These are phyloP conservation scores for Alternaria triticimaculans DNA, from an alignment of 2,329 filamentous ascomycete genomes.

Conservation along the genomic window DNA sequence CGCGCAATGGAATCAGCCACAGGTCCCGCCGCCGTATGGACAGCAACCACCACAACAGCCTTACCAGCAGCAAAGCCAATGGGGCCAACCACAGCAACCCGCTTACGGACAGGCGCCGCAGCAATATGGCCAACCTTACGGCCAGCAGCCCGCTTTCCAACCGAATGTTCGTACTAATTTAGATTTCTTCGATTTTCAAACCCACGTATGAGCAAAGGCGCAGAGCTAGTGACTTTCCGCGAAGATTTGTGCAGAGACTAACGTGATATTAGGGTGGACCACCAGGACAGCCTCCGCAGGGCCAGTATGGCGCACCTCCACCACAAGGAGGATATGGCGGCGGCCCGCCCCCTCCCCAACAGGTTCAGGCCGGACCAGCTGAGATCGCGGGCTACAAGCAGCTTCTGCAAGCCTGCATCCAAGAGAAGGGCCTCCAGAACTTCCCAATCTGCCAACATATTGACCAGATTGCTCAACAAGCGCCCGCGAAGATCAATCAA, in stretches of 20 bases:
- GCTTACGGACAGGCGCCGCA: slow-evolving; percentile 39
- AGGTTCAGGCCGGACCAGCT: slow-evolving; percentile 54
- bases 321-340: slow-evolving; percentile 42
- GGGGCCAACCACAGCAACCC: slow-evolving; percentile 28
- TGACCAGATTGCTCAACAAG: slow-evolving; percentile 59
- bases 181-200: not conserved
- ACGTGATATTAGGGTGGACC: slow-evolving; percentile 30
- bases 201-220: slow-evolving; percentile 16
- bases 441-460: slow-evolving; percentile 62
- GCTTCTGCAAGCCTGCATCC: slow-evolving; percentile 61
- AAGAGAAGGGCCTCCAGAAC: slow-evolving; percentile 64
- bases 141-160: slow-evolving; percentile 31
- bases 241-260: slow-evolving; percentile 2
- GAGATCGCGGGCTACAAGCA: slow-evolving; percentile 64
- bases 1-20: slow-evolving; percentile 29
- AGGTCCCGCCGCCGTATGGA: slow-evolving; percentile 42
- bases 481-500: slow-evolving; percentile 59
- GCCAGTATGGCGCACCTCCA: slow-evolving; percentile 43
- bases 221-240: slow-evolving; percentile 19
- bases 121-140: slow-evolving; percentile 43
- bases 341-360: slow-evolving; percentile 43
- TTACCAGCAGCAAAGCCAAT: slow-evolving; percentile 33
- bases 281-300: slow-evolving; percentile 41
- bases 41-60: slow-evolving; percentile 32
- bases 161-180: slow-evolving; percentile 29